These are phyloP conservation scores for Cyclostephanos tholiformis DNA, from an alignment of 108 stramenopile genomes.

Conservation along the genomic window DNA sequence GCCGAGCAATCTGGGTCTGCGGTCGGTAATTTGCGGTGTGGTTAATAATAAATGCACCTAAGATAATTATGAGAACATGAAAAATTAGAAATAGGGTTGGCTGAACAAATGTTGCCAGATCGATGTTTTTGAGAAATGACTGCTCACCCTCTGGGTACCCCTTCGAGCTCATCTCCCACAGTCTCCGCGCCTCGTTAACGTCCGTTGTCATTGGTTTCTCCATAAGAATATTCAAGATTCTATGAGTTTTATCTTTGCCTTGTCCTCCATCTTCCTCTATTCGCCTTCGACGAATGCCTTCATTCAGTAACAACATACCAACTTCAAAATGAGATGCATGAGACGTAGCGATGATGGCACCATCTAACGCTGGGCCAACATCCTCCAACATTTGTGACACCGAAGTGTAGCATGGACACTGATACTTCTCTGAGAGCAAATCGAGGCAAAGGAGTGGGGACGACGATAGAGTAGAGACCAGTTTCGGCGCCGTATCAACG, in stretches of 20 bases:
- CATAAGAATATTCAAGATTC: slow-evolving; percentile 67
- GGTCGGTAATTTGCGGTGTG: slow-evolving; percentile 74
- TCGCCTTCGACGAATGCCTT: slow-evolving; percentile 45
- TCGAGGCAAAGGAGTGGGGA: slow-evolving; percentile 60
- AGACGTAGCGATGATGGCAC: slow-evolving; percentile 66
- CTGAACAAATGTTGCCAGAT: not conserved
- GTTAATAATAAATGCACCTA: slow-evolving; percentile 65
- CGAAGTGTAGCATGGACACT: slow-evolving; percentile 56
- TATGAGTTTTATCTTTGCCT: slow-evolving; percentile 21
- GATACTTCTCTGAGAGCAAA: slow-evolving; percentile 55
- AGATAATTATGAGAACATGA: not conserved
- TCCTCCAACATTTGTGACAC: slow-evolving; percentile 53
- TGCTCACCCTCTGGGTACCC: slow-evolving; percentile 36
- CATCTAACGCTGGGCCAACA: slow-evolving; percentile 56
- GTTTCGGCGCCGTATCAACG: slow-evolving; percentile 56
- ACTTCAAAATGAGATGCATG: slow-evolving; percentile 71
- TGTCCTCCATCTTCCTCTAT: slow-evolving; percentile 23
- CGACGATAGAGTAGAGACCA: slow-evolving; percentile 52
- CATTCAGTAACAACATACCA: slow-evolving; percentile 46
- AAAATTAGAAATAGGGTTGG: not conserved
- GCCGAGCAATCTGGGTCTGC: slow-evolving; percentile 60
- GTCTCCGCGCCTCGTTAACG: slow-evolving; percentile 54
- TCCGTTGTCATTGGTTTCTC: slow-evolving; percentile 83
- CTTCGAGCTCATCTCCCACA: slow-evolving; percentile 46
- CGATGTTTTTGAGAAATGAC: not conserved